Percentiles rank a stretch among this genome's conserved stretches.
phyloP scores from a whole-genome alignment of 805 yeast species.

The Blastobotrys peoriensis region DNA sequence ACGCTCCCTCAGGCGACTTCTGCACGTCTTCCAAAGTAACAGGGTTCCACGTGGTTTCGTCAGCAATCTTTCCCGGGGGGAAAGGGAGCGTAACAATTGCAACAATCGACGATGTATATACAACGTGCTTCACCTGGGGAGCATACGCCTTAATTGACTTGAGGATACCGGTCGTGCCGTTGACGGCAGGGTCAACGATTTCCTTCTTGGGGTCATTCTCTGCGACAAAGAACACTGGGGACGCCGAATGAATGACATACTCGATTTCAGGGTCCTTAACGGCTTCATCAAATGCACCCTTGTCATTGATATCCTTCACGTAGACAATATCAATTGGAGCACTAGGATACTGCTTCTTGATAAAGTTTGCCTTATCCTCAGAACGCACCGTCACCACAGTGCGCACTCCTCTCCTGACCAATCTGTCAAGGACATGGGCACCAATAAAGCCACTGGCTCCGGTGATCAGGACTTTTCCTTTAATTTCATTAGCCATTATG shows the following conservation, averaged over 20 bases:
- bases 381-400: slow-evolving; percentile 45
- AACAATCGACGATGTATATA: slow-evolving; percentile 49
- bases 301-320: slow-evolving; percentile 26
- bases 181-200: slow-evolving; percentile 41
- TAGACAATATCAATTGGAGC: slow-evolving; percentile 20
- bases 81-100: slow-evolving; percentile 36
- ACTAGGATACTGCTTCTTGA: slow-evolving; percentile 17
- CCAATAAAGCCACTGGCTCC: slow-evolving; percentile 52
- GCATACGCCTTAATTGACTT: slow-evolving; percentile 34
- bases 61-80: slow-evolving; percentile 17
- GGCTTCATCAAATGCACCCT: slow-evolving; percentile 15
- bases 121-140: slow-evolving; percentile 39
- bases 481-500: not conserved
- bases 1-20: slow-evolving; percentile 15
- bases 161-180: slow-evolving; percentile 42
- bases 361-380: slow-evolving; percentile 34
- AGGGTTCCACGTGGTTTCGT: slow-evolving; percentile 21
- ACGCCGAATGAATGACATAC: slow-evolving; percentile 39
- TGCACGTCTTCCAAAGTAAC: slow-evolving; percentile 23
- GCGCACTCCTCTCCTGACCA: slow-evolving; percentile 34
- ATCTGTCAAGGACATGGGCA: slow-evolving; percentile 38
- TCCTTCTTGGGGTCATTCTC: slow-evolving; percentile 36
- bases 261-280: slow-evolving; percentile 31
- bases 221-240: slow-evolving; percentile 28
- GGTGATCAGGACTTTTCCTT: slow-evolving; percentile 30